These are phyloP conservation scores for Saccharomycopsis sp. DNA, from an alignment of 805 yeast genomes.

Conservation along the genomic window DNA sequence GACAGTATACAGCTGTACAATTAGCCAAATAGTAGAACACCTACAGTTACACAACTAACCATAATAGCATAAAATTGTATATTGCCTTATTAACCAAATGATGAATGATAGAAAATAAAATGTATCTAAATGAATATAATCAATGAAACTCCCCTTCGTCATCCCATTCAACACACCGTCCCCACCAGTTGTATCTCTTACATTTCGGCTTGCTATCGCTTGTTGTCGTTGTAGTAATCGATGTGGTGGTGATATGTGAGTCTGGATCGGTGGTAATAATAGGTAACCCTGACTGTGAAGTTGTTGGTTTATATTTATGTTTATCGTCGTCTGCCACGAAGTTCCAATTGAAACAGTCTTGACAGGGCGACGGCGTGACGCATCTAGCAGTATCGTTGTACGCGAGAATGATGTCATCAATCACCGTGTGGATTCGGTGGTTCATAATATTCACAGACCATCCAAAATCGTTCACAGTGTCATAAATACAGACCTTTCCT, in stretches of 20 bases:
- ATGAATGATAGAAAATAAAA: too few species aligned
- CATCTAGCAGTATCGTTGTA: slow-evolving; percentile 80
- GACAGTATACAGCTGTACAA: too few species aligned
- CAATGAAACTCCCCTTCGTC: slow-evolving; percentile 13
- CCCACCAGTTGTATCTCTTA: slow-evolving; percentile 42
- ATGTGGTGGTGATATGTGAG: slow-evolving; percentile 18
- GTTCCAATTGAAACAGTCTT: slow-evolving; percentile 88
- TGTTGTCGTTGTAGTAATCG: slow-evolving; percentile 24
- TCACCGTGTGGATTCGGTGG: slow-evolving; percentile 86
- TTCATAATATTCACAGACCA: slow-evolving; percentile 86
- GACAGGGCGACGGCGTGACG: slow-evolving; percentile 69
- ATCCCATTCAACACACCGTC: slow-evolving; percentile 46
- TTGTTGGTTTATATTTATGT: slow-evolving; percentile 28
- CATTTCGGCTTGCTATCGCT: slow-evolving; percentile 26
- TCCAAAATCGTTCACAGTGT: slow-evolving; percentile 80
- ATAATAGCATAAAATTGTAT: too few species aligned
- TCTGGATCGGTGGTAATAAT: slow-evolving; percentile 27
- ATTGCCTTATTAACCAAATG: too few species aligned
- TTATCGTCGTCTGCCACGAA: slow-evolving; percentile 43
- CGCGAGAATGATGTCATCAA: slow-evolving; percentile 64
- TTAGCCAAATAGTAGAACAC: too few species aligned
- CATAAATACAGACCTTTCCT: slow-evolving; percentile 82
- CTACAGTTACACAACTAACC: too few species aligned
- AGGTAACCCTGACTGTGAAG: slow-evolving; percentile 31
- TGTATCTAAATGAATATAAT: background rate